phyloP scores from a whole-genome alignment of 257 asterid genomes.

The Solanum okadae region DNA sequence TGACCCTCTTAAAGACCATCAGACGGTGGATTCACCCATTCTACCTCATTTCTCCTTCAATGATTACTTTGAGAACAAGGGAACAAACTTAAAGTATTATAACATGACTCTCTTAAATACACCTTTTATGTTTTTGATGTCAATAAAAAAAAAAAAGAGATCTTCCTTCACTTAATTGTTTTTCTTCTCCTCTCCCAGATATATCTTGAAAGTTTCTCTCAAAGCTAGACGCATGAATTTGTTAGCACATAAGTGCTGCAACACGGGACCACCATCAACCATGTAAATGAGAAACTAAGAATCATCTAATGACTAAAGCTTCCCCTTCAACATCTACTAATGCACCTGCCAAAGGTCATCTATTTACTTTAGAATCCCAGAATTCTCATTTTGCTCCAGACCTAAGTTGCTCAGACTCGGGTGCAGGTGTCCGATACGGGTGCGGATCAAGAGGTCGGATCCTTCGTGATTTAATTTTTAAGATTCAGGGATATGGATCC shows the following conservation, averaged over 20 bases:
- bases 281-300: background rate
- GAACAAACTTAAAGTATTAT: background rate
- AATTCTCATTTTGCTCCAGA: background rate
- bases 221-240: background rate
- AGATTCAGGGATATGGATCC: too few relatives aligned
- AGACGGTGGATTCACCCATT: background rate
- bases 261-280: background rate
- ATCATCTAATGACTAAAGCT: background rate
- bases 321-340: background rate
- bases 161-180: background rate
- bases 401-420: too few relatives aligned
- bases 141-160: background rate
- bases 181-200: background rate
- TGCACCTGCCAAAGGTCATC: background rate
- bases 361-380: background rate
- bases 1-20: background rate
- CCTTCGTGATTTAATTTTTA: too few relatives aligned
- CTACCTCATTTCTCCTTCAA: background rate
- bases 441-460: too few relatives aligned
- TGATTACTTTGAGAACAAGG: background rate
- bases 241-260: background rate
- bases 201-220: background rate
- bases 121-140: background rate
- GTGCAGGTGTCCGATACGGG: too few relatives aligned
- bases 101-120: background rate